Percentiles rank a stretch among this genome's conserved stretches.
These are phyloP conservation scores for Xylaria flabelliformis DNA, from an alignment of 495 filamentous ascomycete species.

Conservation along the genomic window DNA sequence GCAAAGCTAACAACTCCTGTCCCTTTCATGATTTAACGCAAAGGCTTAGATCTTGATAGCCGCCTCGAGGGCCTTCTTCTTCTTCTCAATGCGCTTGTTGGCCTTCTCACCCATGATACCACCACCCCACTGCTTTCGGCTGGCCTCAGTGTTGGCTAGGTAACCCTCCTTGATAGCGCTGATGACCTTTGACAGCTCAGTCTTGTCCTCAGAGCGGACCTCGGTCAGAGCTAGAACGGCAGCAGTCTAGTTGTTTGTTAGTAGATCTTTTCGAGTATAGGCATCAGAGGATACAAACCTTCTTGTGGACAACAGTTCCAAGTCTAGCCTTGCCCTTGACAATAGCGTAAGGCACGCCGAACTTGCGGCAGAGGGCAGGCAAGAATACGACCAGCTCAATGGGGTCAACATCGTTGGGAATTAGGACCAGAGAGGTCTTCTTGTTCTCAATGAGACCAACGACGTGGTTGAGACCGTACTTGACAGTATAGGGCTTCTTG, in stretches of 20 bases:
- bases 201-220: slow-evolving; percentile 96
- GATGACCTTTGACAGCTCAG: slow-evolving; percentile 94
- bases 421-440: slow-evolving; percentile 97
- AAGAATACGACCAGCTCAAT: slow-evolving; percentile 99
- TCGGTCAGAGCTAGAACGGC: slow-evolving; percentile 96
- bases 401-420: slow-evolving; percentile 99
- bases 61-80: slow-evolving; percentile 88
- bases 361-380: slow-evolving; percentile 98
- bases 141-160: slow-evolving; percentile 91
- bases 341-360: slow-evolving; percentile 99
- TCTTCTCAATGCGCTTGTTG: slow-evolving; percentile 90
- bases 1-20: slow-evolving; percentile 40
- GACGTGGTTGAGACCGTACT: slow-evolving; percentile 99
- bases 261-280: not conserved
- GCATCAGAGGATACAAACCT: slow-evolving; percentile 58
- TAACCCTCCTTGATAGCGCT: slow-evolving; percentile 98
- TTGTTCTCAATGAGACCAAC: slow-evolving; percentile 99
- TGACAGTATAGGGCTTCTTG: slow-evolving; percentile 99
- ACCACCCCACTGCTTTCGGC: slow-evolving; percentile 96
- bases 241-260: slow-evolving; percentile 70
- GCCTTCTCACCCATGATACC: slow-evolving; percentile 99
- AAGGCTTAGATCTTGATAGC: slow-evolving; percentile 90
- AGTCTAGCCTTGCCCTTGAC: slow-evolving; percentile 99
- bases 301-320: slow-evolving; percentile 99
- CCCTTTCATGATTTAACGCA: slow-evolving; percentile 26